phyloP scores from a whole-genome alignment of 257 asterid species.

The Solanum piurae region DNA sequence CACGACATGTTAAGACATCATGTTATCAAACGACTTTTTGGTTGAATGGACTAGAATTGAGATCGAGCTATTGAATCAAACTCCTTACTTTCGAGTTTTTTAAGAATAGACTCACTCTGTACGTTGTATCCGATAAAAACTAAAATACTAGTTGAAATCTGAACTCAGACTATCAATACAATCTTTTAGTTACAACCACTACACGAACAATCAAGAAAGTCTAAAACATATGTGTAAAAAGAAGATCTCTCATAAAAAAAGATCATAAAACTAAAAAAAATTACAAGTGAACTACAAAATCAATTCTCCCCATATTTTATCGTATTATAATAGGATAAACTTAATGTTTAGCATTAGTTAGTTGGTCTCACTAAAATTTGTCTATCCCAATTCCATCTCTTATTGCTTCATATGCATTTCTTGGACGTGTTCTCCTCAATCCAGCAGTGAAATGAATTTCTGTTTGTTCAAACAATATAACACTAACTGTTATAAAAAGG shows the following conservation, averaged over 20 bases:
- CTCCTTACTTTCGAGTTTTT: too few relatives aligned
- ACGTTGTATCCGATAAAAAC: background rate
- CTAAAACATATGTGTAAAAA: background rate
- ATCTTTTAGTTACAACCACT: background rate
- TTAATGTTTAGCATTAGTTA: background rate
- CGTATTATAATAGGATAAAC: background rate
- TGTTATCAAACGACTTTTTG: too few relatives aligned
- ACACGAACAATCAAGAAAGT: background rate
- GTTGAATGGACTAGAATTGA: too few relatives aligned
- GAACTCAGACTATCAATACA: background rate
- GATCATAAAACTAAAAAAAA: background rate
- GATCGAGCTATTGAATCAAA: too few relatives aligned
- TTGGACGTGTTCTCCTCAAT: slow-evolving; percentile 63
- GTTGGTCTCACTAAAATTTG: slow-evolving; percentile 34
- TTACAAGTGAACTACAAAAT: background rate
- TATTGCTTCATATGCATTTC: slow-evolving; percentile 68
- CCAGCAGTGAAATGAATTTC: slow-evolving; percentile 73
- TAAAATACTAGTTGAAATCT: background rate
- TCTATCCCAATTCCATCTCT: slow-evolving; percentile 55
- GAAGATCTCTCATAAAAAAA: background rate
- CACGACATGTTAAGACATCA: too few relatives aligned
- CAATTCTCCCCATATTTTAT: background rate
- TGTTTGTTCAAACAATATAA: slow-evolving; percentile 54
- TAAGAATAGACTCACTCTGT: too few relatives aligned
- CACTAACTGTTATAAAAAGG: slow-evolving; percentile 62